These are phyloP conservation scores for Pseudozyma pruni DNA, from an alignment of 1,284 basidiomycete species.

Conservation along the genomic window DNA sequence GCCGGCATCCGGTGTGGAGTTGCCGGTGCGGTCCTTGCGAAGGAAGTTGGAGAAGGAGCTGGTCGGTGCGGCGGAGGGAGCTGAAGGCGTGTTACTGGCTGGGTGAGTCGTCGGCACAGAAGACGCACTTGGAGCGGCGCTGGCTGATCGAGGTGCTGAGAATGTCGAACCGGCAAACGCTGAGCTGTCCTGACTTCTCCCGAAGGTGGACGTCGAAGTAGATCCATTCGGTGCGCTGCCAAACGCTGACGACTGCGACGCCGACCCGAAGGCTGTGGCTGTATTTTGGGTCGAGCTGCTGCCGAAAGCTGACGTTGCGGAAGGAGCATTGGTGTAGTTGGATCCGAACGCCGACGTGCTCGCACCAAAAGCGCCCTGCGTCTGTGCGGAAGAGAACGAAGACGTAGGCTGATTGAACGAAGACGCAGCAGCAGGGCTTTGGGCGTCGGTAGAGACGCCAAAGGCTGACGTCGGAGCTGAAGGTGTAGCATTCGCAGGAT, in stretches of 20 bases:
- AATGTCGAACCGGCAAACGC: constrained; percentile 17
- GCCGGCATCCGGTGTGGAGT: constrained; percentile 21
- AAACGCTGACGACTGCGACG: constrained; percentile 17
- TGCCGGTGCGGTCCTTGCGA: constrained; percentile 36
- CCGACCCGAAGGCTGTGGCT: constrained; percentile 5
- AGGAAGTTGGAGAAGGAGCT: constrained; percentile 50
- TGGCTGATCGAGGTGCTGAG: constrained; percentile 5
- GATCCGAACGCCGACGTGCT: constrained; percentile 26
- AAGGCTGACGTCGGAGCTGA: constrained; percentile 7
- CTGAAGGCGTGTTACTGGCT: neutral
- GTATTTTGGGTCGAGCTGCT: neutral
- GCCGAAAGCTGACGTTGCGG: constrained; percentile 13
- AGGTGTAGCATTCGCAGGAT: neutral
- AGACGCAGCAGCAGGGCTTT: neutral
- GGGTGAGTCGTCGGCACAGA: neutral
- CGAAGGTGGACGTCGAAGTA: constrained; percentile 19
- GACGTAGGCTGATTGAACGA: constrained; percentile 11
- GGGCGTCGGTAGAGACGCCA: neutral
- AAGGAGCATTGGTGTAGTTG: neutral
- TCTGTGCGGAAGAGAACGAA: constrained; percentile 10
- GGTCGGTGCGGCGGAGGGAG: constrained; percentile 14
- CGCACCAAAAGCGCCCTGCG: constrained; percentile 2
- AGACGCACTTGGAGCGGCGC: neutral
- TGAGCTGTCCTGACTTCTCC: neutral
- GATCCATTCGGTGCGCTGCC: neutral